A percentile compares a stretch with the other conserved stretches of the same genome.
Evolutionary conservation across 73 alveolate species (phyloP).

Genomic region (Paramecium primaurelia): DNA sequence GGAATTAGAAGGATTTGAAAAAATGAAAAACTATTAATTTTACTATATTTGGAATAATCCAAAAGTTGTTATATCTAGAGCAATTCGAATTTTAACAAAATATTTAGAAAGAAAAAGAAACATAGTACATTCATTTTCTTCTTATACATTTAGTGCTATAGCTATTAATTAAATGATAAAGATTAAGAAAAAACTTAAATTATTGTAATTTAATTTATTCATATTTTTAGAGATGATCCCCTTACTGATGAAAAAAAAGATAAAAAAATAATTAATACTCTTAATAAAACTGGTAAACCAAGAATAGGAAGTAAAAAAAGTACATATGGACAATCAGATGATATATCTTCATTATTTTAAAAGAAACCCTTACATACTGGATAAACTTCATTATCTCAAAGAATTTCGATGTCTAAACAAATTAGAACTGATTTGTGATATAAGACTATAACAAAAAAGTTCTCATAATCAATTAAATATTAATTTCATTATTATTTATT

Average conservation of each 20-base stretch:
- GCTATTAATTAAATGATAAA: background rate
- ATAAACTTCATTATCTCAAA: background rate
- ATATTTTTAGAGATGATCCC: background rate
- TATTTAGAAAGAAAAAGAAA: background rate
- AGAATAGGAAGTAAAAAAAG: background rate
- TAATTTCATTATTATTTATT: background rate
- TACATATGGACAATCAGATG: background rate
- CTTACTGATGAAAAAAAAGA: background rate
- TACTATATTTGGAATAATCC: background rate
- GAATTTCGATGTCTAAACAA: background rate
- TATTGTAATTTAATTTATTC: background rate
- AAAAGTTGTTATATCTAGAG: background rate
- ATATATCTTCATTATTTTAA: background rate
- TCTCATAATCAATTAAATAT: background rate
- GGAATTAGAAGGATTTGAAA: slow-evolving; percentile 33
- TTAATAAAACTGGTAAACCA: background rate
- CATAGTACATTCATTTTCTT: background rate
- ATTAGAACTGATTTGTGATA: background rate
- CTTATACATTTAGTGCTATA: background rate
- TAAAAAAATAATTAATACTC: background rate
- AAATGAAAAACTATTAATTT: background rate
- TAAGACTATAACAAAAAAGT: background rate
- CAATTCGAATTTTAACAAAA: background rate
- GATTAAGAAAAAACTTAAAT: background rate
- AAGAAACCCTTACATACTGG: background rate